Percentiles rank a stretch among this genome's conserved stretches.
Conservation (phyloP, 192 early-diverging fungal species). For the Backusella morwellensis region DNA sequence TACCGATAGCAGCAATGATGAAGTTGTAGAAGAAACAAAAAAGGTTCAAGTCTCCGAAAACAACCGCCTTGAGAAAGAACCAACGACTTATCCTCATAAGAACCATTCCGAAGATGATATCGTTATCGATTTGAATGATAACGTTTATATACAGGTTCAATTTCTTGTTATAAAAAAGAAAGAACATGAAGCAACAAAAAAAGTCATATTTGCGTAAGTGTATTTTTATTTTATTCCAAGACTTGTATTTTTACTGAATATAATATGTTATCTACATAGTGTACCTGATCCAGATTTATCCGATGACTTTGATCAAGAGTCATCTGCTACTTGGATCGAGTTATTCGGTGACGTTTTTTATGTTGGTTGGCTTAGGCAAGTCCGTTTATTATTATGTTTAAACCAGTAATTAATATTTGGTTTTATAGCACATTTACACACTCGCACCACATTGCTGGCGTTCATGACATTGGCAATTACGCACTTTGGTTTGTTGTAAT, state of each 20-base stretch:
- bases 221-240: not conserved
- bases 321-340: constrained; percentile 32
- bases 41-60: not conserved
- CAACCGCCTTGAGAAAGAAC: not conserved
- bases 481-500: constrained; percentile 36
- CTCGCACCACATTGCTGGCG: constrained; percentile 37
- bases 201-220: constrained; percentile 11
- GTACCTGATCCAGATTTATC: constrained; percentile 32
- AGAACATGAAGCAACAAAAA: not conserved
- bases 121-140: constrained; percentile 24
- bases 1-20: not conserved
- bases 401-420: not conserved
- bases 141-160: constrained; percentile 35
- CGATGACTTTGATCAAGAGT: constrained; percentile 31
- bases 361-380: constrained; percentile 38
- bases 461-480: constrained; percentile 30
- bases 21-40: not conserved
- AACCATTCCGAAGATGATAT: not conserved
- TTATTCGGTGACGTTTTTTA: constrained; percentile 50
- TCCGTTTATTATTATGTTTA: not conserved
- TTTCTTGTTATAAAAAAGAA: not conserved
- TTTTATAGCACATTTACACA: constrained; percentile 42
- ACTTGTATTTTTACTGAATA: not conserved
- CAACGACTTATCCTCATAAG: not conserved
- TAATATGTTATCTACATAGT: not conserved